A percentile compares a stretch with the other conserved stretches of the same genome.
Evolutionary conservation across 805 yeast species (phyloP).

Genomic region (Suhomyces prunicola): DNA sequence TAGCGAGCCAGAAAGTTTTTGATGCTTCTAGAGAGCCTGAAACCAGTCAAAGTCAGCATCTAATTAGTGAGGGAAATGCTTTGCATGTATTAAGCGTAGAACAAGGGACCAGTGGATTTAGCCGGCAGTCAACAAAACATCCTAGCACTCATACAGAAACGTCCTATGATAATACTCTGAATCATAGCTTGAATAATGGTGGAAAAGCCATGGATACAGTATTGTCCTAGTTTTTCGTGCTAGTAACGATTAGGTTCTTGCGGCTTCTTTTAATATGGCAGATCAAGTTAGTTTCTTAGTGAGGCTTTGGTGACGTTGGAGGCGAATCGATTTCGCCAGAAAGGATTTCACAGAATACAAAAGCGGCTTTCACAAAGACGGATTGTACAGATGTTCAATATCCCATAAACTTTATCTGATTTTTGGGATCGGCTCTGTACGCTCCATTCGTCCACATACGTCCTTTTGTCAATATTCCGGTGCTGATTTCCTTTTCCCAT

Average conservation of each 20-base stretch:
- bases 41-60: background rate
- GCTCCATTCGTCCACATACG: background rate
- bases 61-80: background rate
- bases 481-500: background rate
- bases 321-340: background rate
- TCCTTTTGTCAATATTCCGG: background rate
- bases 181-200: background rate
- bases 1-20: background rate
- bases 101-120: background rate
- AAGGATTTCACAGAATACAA: background rate
- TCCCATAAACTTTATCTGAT: background rate
- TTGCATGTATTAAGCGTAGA: background rate
- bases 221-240: background rate
- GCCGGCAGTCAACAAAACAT: background rate
- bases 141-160: background rate
- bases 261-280: background rate
- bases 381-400: background rate
- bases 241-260: background rate
- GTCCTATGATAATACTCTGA: background rate
- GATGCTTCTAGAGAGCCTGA: background rate
- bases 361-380: background rate
- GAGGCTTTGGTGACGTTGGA: background rate
- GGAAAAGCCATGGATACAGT: background rate
- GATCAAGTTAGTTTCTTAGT: background rate
- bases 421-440: background rate